Evolutionary conservation across 2,329 filamentous ascomycete species (phyloP).

Genomic region (Grosmannia huntii): DNA sequence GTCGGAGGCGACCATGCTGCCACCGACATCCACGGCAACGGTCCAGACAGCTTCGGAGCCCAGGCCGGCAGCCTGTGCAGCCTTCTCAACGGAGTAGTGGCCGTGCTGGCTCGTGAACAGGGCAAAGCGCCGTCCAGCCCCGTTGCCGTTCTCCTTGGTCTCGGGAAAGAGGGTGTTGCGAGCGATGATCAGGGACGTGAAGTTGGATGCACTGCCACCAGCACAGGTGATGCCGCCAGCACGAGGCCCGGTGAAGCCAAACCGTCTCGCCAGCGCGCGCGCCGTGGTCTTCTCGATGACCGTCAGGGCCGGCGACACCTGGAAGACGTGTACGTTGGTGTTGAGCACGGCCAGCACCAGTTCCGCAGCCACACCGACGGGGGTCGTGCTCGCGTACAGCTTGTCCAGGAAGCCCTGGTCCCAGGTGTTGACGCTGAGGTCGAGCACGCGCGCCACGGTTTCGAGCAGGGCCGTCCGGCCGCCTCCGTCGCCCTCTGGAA

Average conservation of each 20-base stretch:
- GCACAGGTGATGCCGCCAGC: slow-evolving; percentile 65
- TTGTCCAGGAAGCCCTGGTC: slow-evolving; percentile 95
- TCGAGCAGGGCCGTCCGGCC: slow-evolving; percentile 64
- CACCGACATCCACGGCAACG: slow-evolving; percentile 60
- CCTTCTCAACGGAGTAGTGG: slow-evolving; percentile 92
- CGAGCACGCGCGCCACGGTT: slow-evolving; percentile 56
- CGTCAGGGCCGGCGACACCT: slow-evolving; percentile 80
- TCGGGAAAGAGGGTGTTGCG: slow-evolving; percentile 74
- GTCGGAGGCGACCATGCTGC: slow-evolving; percentile 56
- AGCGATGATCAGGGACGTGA: slow-evolving; percentile 74
- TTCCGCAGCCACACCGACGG: slow-evolving; percentile 73
- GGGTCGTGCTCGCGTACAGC: slow-evolving; percentile 80
- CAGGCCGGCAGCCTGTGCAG: slow-evolving; percentile 79
- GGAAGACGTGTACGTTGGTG: slow-evolving; percentile 89
- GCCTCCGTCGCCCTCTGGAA: slow-evolving; percentile 41
- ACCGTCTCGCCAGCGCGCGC: slow-evolving; percentile 57
- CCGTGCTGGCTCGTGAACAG: slow-evolving; percentile 83
- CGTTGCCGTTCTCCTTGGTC: slow-evolving; percentile 63
- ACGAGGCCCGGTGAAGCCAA: slow-evolving; percentile 60
- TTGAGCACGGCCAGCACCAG: slow-evolving; percentile 76
- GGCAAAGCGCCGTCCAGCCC: slow-evolving; percentile 46
- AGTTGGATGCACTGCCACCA: slow-evolving; percentile 75
- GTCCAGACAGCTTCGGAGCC: slow-evolving; percentile 60
- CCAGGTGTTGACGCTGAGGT: slow-evolving; percentile 96
- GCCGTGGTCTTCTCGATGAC: slow-evolving; percentile 79